phyloP scores from a whole-genome alignment of 2,329 filamentous ascomycete genomes.

The Davidsoniella neocaledoniae region DNA sequence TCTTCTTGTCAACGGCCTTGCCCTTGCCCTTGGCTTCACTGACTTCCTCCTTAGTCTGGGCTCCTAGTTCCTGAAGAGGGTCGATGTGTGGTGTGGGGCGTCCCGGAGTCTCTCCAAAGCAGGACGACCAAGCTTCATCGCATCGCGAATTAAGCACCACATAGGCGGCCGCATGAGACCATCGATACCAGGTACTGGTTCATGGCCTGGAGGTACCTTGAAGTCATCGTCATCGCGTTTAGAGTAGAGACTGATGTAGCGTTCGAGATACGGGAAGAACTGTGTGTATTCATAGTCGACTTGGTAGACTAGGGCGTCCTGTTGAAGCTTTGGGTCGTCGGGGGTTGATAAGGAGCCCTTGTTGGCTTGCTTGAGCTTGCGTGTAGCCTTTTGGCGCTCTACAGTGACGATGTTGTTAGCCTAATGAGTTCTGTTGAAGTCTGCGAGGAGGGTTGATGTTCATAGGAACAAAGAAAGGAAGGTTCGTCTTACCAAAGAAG shows the following conservation, averaged over 20 bases:
- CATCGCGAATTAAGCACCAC: slow-evolving; percentile 50
- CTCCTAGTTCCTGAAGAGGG: slow-evolving; percentile 8
- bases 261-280: slow-evolving; percentile 53
- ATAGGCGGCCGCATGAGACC: slow-evolving; percentile 33
- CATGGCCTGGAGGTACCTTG: slow-evolving; percentile 26
- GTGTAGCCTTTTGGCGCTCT: slow-evolving; percentile 59
- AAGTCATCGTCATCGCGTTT: slow-evolving; percentile 23
- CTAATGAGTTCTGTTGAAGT: too few relatives aligned
- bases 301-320: slow-evolving; percentile 48
- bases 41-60: slow-evolving; percentile 12
- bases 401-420: background rate
- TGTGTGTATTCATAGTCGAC: slow-evolving; percentile 62
- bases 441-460: background rate
- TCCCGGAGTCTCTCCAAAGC: slow-evolving; percentile 40
- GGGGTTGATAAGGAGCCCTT: slow-evolving; percentile 36
- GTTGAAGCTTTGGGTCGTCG: slow-evolving; percentile 34
- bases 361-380: slow-evolving; percentile 45
- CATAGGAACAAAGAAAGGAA: slow-evolving; percentile 4
- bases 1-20: slow-evolving; percentile 14
- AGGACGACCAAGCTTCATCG: slow-evolving; percentile 37
- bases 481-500: slow-evolving; percentile 50
- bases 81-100: slow-evolving; percentile 22
- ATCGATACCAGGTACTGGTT: slow-evolving; percentile 14
- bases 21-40: slow-evolving; percentile 14
- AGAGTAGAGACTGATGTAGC: slow-evolving; percentile 50